Evolutionary conservation across 345 rosid genomes (phyloP), one percentile per base, ranked within the genome.

Genomic region (Citropsis articulata): DNA sequence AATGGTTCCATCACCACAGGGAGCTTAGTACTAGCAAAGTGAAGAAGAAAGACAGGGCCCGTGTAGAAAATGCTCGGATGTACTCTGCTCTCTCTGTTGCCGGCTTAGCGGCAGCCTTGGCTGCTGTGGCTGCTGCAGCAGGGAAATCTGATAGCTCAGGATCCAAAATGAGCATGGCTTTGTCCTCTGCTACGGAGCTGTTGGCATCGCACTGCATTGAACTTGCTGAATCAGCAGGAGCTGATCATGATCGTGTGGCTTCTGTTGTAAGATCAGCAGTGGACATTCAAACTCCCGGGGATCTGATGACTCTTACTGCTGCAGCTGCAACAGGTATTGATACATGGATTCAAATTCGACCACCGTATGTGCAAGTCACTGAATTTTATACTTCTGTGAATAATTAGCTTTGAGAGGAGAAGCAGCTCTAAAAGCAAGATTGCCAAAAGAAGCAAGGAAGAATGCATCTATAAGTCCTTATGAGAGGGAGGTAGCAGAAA

Each of bases 281-380:
- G 4, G 97, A 94, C 79, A 85, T 94, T 80, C 93, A 82, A 40
- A 87, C 88, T 77, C 90, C 99, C 0, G 92, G 99, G 4, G 98
- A 94, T 88, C 88, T 96, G 31, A 71, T 90, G 84, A 96, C 99
- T 68, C 97, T 94, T 21, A 94, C 98, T 6, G 99, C 99, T 22
- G 94, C 98, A 25, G 98, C 99, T n/a, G 98, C 97, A 27, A 96
- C 99, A 76, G 98, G 99, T 93, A 86, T 53, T 66, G 69, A 24
- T 21, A 13, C 9, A 30, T 19, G 62, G 33, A 69, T n/a, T 69
- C 57, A 19, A 53, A 18, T 53, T 45, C 9, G 31, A 7, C 45
- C n/a, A 24, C 55, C 55, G 25, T 28, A 27, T 33, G 36, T 31
- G 45, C 45, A 66, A 31, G 19, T 27, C 4, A 18, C 10, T 28